Evolutionary conservation across 257 asterid species (phyloP).

Genomic region (Parsonsia alboflavescens): DNA sequence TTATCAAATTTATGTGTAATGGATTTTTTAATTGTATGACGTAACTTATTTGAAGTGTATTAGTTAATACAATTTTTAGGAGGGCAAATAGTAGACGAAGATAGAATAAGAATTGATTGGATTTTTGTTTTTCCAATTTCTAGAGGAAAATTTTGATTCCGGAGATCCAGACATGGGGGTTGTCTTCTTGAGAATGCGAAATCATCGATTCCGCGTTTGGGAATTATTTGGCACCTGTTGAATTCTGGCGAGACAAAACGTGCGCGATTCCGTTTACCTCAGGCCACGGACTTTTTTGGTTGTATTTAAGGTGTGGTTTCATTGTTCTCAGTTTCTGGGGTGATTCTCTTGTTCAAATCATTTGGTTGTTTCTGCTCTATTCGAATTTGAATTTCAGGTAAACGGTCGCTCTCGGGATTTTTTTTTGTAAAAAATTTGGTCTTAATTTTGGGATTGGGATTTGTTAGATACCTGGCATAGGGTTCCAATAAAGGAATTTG

Average conservation of each 20-base stretch:
- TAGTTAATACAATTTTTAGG: no score
- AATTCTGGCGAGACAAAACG: conserved; percentile 4
- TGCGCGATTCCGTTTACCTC: background rate
- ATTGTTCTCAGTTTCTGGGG: background rate
- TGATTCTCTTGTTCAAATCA: background rate
- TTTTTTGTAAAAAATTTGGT: background rate
- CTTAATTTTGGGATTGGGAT: background rate
- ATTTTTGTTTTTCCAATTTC: conserved; percentile 6
- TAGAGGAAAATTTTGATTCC: conserved; percentile 1
- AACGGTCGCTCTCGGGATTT: background rate
- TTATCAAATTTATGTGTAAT: background rate
- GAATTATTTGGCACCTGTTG: conserved; percentile 15
- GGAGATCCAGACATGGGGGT: conserved; percentile 6
- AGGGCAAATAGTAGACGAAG: background rate
- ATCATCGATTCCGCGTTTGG: conserved; percentile 11
- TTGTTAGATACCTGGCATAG: background rate
- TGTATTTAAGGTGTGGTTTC: conserved; percentile 3
- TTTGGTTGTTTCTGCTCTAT: conserved; percentile 10
- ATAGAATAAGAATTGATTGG: background rate
- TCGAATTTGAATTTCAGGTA: conserved; percentile 5
- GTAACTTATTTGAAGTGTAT: background rate
- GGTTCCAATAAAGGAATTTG: conserved; percentile 5
- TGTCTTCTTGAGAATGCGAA: conserved; percentile 8
- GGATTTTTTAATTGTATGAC: background rate
- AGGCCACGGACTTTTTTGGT: background rate